Percentiles rank a stretch among this genome's conserved stretches.
Conservation (phyloP, 108 stramenopile genomes). For the Nitzschia sp. region DNA sequence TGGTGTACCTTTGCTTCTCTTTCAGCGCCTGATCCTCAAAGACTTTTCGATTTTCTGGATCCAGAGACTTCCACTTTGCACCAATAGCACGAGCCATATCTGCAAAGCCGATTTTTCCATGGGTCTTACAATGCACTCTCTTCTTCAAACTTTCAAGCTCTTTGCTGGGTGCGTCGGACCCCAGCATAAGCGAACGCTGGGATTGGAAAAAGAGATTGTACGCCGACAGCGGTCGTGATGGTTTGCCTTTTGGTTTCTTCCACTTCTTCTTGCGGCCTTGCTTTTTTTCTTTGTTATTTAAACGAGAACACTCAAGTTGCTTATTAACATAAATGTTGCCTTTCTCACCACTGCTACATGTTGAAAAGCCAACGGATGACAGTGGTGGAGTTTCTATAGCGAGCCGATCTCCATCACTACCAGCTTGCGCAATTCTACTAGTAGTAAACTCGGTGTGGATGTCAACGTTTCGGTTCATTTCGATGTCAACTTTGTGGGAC, state of each 20-base stretch:
- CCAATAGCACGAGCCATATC: constrained; percentile 73
- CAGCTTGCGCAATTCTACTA: too few species aligned
- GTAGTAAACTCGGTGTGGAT: too few species aligned
- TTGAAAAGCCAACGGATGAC: too few species aligned
- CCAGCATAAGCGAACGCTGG: constrained; percentile 35
- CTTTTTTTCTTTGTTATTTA: constrained; percentile 26
- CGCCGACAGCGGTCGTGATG: constrained; percentile 38
- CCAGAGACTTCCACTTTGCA: constrained; percentile 55
- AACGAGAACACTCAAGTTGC: too few species aligned
- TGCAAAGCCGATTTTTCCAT: constrained; percentile 80
- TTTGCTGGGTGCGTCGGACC: constrained; percentile 23
- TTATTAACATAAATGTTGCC: too few species aligned
- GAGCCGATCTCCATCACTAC: too few species aligned
- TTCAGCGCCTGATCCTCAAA: constrained; percentile 24
- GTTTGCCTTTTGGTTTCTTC: constrained; percentile 43
- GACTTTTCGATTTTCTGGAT: constrained; percentile 13
- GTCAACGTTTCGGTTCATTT: too few species aligned
- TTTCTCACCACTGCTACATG: too few species aligned
- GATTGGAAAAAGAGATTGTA: constrained; percentile 44
- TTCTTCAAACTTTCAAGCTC: constrained; percentile 39
- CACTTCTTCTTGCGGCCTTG: constrained; percentile 27
- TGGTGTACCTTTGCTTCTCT: constrained; percentile 37
- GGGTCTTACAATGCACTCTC: constrained; percentile 67
- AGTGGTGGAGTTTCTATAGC: too few species aligned
- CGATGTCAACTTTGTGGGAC: too few species aligned